These are phyloP conservation scores for Heracleum sosnowskyi DNA, from an alignment of 129 eudicot genomes.

Conservation along the genomic window DNA sequence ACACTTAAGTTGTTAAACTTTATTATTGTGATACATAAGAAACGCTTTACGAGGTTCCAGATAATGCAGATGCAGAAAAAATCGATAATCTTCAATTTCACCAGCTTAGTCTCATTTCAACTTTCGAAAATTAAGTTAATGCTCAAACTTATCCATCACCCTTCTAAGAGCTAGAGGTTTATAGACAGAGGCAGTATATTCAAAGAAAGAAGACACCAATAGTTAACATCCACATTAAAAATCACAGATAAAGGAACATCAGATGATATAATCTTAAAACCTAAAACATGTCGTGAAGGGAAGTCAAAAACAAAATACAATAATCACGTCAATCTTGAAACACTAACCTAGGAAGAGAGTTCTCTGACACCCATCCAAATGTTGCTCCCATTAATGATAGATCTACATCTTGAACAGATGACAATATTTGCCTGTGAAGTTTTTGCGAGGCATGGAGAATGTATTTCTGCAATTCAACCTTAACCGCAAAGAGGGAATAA, in stretches of 20 bases:
- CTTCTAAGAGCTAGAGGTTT: background rate
- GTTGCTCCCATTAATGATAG: slow-evolving; percentile 24
- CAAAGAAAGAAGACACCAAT: too few relatives aligned
- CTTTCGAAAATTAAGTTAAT: background rate
- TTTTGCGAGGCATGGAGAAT: slow-evolving; percentile 65
- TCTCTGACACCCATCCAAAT: slow-evolving; percentile 71
- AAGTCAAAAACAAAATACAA: too few relatives aligned
- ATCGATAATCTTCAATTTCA: background rate
- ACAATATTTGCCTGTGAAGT: slow-evolving; percentile 38
- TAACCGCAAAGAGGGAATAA: slow-evolving; percentile 63
- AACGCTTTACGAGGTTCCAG: background rate
- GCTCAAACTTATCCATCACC: background rate
- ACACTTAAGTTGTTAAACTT: background rate
- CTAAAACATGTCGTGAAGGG: background rate
- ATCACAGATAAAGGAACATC: background rate
- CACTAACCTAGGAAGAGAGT: slow-evolving; percentile 69
- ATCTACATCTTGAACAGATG: slow-evolving; percentile 26
- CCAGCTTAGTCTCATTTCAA: background rate
- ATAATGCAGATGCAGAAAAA: background rate
- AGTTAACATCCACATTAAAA: background rate
- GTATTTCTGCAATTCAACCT: slow-evolving; percentile 53
- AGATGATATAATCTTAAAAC: background rate
- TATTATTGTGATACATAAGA: background rate
- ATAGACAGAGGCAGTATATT: too few relatives aligned
- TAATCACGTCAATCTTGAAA: too few relatives aligned